Base-by-base conservation (phyloP, 2,329 filamentous ascomycete species). In the Pestalotiopsis sp. region DNA sequence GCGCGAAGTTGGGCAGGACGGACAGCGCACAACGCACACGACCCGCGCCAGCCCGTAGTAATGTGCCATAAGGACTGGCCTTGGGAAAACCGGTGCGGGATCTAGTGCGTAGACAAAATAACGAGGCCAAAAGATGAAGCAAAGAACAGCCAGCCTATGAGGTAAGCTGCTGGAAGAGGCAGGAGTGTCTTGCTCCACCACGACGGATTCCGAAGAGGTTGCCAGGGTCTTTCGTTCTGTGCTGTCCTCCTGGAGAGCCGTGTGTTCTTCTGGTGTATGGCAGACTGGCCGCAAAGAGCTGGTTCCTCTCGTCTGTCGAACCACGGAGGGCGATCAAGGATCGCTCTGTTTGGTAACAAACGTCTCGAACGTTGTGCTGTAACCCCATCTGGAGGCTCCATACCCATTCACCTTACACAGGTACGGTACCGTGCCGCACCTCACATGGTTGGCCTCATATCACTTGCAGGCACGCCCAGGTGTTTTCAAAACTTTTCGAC, bases 301-400 rank as follows among this genome's bases (percentile, higher is more conserved):
- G 27, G 20, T n/a, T n/a, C 59, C 27, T 31, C 6, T 7, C 27
- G 6, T 61, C 31, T 38, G 25, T 61, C 59, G 59, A 66, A 27
- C 64, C 52, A 59, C 56, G 52, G 56, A 60, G 64, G 56, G 20
- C 39, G 64, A 66, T 66, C 64, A 66, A 58, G 64, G 64, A 65
- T 66, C 56, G 56, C 64, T 66, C 52, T 39, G 64, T 66, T 66
- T 66, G 64, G 64, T 59, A 23, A 66, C 63, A 59, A 66, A 66
- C 64, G 64, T 66, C 64, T 66, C 64, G 64, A 66, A 66, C 56
- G 60, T 66, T 23, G 64, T 45, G 56, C 64, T 66, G 64, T 59
- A 66, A 66, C 64, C 39, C 64, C 60, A 66, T 66, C 39, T 60
- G 36, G 64, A 38, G 56, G 25, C 36, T 66, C 36, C 4, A 36